Evolutionary conservation across 176 grass and related monocot genomes (phyloP).

Genomic region (Ananas comosus): DNA sequence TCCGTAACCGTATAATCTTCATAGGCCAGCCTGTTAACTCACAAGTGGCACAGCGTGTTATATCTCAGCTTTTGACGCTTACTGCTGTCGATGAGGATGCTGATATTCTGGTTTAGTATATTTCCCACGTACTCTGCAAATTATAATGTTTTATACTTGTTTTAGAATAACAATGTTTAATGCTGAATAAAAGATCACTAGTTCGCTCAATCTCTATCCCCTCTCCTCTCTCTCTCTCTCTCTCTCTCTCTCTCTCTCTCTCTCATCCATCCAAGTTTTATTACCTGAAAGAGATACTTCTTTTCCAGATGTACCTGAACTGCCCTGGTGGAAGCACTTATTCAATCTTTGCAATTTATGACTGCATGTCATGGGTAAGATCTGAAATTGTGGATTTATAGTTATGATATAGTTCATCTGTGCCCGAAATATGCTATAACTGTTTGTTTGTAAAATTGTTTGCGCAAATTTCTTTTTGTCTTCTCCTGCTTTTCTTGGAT

Average conservation of each 20-base stretch:
- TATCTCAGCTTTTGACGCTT: constrained; percentile 89
- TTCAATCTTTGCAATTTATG: constrained; percentile 84
- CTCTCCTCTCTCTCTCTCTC: not conserved
- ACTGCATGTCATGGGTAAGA: constrained; percentile 96
- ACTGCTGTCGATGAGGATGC: constrained; percentile 65
- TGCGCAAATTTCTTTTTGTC: too few relatives aligned
- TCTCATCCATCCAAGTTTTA: constrained; percentile 13
- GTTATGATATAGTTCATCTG: not conserved
- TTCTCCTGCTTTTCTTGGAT: too few relatives aligned
- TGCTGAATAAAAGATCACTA: constrained; percentile 6
- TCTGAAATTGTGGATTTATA: constrained; percentile 8
- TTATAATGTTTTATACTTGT: constrained; percentile 4
- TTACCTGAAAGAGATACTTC: constrained; percentile 14
- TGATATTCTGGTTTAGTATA: constrained; percentile 80
- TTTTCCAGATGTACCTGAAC: constrained; percentile 80
- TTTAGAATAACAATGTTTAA: not conserved
- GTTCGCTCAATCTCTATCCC: not conserved
- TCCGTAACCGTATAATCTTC: constrained; percentile 84
- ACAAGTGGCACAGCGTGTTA: constrained; percentile 83
- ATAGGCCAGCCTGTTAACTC: constrained; percentile 86
- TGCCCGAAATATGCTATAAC: constrained; percentile 7
- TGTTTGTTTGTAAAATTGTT: constrained; percentile 9
- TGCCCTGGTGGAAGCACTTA: constrained; percentile 84
- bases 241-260: not conserved
- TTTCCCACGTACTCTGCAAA: constrained; percentile 11